Conservation (phyloP, 192 early-diverging fungal genomes). For the Lunasporangiospora selenospora region DNA sequence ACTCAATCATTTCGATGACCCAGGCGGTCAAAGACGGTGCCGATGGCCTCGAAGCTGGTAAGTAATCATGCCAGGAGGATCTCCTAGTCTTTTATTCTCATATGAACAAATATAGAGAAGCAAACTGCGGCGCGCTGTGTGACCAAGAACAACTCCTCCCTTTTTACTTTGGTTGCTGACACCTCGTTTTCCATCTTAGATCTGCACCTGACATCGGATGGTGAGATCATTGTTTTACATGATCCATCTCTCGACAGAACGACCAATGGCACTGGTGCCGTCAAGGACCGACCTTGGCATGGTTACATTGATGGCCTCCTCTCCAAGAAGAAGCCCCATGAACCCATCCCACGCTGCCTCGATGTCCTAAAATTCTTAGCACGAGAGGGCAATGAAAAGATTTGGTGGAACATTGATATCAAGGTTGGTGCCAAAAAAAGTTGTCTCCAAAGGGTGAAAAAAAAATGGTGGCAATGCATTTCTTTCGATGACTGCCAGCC, state of each 20-base stretch:
- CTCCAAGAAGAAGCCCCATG: conserved; percentile 52
- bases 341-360: conserved; percentile 52
- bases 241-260: conserved; percentile 58
- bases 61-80: conserved; percentile 2
- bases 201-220: conserved; percentile 58
- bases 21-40: conserved; percentile 58
- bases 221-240: conserved; percentile 63
- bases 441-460: no score
- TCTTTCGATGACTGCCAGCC: no score
- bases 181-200: conserved; percentile 23
- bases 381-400: conserved; percentile 49
- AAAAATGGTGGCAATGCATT: no score
- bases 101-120: neutral
- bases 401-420: conserved; percentile 63
- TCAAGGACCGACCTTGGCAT: conserved; percentile 50
- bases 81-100: neutral
- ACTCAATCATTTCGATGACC: conserved; percentile 59
- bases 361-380: conserved; percentile 57
- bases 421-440: no score
- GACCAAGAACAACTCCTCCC: neutral
- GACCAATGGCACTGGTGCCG: conserved; percentile 53
- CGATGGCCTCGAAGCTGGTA: conserved; percentile 58
- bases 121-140: neutral
- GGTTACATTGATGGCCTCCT: conserved; percentile 57
- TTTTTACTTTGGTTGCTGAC: neutral